phyloP scores from a whole-genome alignment of 2,329 filamentous ascomycete genomes.

The Acarospora socialis region DNA sequence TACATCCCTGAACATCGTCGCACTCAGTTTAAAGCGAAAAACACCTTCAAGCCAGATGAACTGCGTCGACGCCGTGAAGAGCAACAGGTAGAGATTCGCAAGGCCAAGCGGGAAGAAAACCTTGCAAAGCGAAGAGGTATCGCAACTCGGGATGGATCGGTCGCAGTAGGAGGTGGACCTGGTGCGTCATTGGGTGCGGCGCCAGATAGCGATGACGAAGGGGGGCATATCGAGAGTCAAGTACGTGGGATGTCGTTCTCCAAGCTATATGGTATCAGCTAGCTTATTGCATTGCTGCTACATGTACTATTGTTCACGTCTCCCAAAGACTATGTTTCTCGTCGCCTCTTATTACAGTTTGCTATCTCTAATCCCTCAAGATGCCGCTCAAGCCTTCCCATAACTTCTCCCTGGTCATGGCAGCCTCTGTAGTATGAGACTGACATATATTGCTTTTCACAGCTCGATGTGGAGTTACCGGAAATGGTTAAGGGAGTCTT shows the following conservation, averaged over 20 bases:
- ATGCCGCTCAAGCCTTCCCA: background rate
- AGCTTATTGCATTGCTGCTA: background rate
- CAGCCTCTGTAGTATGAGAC: too few species aligned
- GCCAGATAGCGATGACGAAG: slow-evolving; percentile 95
- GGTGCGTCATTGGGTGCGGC: slow-evolving; percentile 75
- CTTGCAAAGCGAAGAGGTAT: slow-evolving; percentile 96
- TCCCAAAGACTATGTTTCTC: slow-evolving; percentile 3
- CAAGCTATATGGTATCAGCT: background rate
- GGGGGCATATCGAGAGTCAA: slow-evolving; percentile 87
- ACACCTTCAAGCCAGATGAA: slow-evolving; percentile 97
- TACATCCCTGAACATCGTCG: slow-evolving; percentile 99
- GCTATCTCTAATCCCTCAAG: slow-evolving; percentile 1
- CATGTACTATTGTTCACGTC: too few species aligned
- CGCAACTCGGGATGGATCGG: slow-evolving; percentile 53
- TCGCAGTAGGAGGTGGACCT: slow-evolving; percentile 45
- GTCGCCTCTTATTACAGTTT: slow-evolving; percentile 4
- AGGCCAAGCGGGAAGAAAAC: slow-evolving; percentile 97
- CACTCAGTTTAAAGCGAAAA: slow-evolving; percentile 99
- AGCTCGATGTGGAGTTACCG: slow-evolving; percentile 96
- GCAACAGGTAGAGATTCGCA: slow-evolving; percentile 97
- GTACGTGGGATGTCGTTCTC: slow-evolving; percentile 40
- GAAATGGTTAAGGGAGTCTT: slow-evolving; percentile 98
- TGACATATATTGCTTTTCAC: slow-evolving; percentile 16
- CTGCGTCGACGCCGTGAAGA: slow-evolving; percentile 95
- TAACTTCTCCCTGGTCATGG: slow-evolving; percentile 2